These are phyloP conservation scores for Heterococcus sp. DNA, from an alignment of 108 stramenopile species.

Conservation along the genomic window DNA sequence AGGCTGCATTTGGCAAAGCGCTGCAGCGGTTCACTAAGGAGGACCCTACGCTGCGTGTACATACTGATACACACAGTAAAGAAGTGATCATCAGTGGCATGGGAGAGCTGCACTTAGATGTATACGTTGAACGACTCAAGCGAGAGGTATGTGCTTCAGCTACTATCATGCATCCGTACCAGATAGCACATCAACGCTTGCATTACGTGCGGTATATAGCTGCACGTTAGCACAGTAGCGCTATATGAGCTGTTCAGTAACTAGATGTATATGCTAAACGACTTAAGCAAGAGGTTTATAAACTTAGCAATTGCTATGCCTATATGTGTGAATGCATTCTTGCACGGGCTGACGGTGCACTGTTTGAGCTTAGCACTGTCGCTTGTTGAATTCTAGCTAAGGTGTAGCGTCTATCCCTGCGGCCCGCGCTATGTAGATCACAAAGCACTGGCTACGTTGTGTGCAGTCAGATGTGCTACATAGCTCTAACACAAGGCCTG, in stretches of 20 bases:
- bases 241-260: not conserved
- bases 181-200: not conserved
- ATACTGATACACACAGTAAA: slow-evolving; percentile 84
- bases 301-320: too few species aligned
- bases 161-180: not conserved
- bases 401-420: not conserved
- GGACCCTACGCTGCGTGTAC: slow-evolving; percentile 93
- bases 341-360: not conserved
- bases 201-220: not conserved
- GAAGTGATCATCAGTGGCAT: slow-evolving; percentile 98
- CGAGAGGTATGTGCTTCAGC: not conserved
- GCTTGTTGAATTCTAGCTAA: not conserved
- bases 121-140: slow-evolving; percentile 96
- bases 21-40: slow-evolving; percentile 88
- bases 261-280: not conserved
- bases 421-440: not conserved
- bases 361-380: not conserved
- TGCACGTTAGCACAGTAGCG: not conserved
- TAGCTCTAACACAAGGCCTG: not conserved
- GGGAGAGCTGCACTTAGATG: slow-evolving; percentile 98
- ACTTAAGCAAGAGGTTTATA: too few species aligned
- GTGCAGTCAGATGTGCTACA: not conserved
- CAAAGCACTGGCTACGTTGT: too few species aligned
- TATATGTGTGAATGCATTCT: too few species aligned
- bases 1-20: slow-evolving; percentile 70